phyloP scores from a whole-genome alignment of 2,329 filamentous ascomycete genomes.

The Chaetomiaceae sp. region DNA sequence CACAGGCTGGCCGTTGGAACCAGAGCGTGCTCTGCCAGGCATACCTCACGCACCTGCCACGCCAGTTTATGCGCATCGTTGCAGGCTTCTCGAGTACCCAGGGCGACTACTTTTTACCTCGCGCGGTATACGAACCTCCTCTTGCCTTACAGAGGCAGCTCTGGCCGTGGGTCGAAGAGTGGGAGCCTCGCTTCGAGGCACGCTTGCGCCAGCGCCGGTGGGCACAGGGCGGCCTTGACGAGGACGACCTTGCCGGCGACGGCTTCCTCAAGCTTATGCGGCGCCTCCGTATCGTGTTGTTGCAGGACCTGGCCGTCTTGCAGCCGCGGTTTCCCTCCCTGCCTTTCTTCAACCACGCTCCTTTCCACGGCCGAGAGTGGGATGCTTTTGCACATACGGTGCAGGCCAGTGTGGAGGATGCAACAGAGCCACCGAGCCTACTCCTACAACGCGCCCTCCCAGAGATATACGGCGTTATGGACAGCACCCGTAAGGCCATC shows the following conservation, averaged over 20 bases:
- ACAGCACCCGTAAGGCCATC: neutral
- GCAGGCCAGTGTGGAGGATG: neutral
- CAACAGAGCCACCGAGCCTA: neutral
- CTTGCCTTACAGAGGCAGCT: neutral
- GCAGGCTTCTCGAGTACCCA: too few species aligned
- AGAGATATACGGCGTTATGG: neutral
- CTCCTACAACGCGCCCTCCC: neutral
- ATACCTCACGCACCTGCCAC: too few species aligned
- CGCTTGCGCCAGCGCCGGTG: neutral
- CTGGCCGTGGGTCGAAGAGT: constrained; percentile 5
- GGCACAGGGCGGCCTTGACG: constrained; percentile 5
- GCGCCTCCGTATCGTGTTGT: neutral
- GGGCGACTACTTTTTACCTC: too few species aligned
- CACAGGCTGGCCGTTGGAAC: too few species aligned
- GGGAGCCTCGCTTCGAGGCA: constrained; percentile 6
- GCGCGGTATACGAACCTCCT: too few species aligned
- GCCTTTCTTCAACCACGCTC: neutral
- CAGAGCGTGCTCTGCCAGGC: too few species aligned
- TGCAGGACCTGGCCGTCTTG: neutral
- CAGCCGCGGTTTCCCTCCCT: neutral
- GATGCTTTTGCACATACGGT: neutral
- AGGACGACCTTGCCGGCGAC: constrained; percentile 5
- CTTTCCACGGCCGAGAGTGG: neutral
- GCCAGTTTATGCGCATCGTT: too few species aligned
- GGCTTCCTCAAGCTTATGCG: neutral